A percentile compares a stretch with the other conserved stretches of the same genome.
These are phyloP conservation scores for Fonsecaea multimorphosa DNA, from an alignment of 2,329 filamentous ascomycete species.

Conservation along the genomic window DNA sequence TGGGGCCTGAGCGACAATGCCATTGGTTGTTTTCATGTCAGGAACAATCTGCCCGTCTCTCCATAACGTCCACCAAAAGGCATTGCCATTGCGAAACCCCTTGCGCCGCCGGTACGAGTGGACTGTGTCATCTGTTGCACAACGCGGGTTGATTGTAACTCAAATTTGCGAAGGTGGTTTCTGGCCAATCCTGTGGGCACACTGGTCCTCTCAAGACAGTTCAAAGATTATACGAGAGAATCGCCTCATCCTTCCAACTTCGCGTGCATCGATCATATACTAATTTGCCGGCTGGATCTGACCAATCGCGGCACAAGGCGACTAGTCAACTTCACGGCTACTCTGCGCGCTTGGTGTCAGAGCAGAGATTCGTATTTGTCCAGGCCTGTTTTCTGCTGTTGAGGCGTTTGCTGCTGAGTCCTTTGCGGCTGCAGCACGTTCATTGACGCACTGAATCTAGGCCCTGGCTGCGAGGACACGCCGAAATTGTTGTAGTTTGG, in stretches of 20 bases:
- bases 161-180: background rate
- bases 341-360: conserved; percentile 41
- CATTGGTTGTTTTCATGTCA: background rate
- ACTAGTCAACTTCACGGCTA: background rate
- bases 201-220: background rate
- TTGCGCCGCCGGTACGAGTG: background rate
- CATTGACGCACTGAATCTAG: conserved; percentile 36
- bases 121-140: background rate
- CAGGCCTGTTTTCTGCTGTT: conserved; percentile 51
- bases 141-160: background rate
- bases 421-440: conserved; percentile 37
- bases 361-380: conserved; percentile 65
- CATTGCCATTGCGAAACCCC: background rate
- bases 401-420: conserved; percentile 38
- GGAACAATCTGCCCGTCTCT: background rate
- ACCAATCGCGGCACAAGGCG: background rate
- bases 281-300: background rate
- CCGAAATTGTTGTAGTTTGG: conserved; percentile 29
- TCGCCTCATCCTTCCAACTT: background rate
- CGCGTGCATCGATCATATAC: background rate
- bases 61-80: background rate
- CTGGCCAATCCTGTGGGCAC: background rate
- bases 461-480: conserved; percentile 24
- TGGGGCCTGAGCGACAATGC: background rate
- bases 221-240: background rate